A percentile compares a stretch with the other conserved stretches of the same genome.
These are phyloP conservation scores for Rhynchosporium secalis DNA, from an alignment of 2,329 filamentous ascomycete species.

Conservation along the genomic window DNA sequence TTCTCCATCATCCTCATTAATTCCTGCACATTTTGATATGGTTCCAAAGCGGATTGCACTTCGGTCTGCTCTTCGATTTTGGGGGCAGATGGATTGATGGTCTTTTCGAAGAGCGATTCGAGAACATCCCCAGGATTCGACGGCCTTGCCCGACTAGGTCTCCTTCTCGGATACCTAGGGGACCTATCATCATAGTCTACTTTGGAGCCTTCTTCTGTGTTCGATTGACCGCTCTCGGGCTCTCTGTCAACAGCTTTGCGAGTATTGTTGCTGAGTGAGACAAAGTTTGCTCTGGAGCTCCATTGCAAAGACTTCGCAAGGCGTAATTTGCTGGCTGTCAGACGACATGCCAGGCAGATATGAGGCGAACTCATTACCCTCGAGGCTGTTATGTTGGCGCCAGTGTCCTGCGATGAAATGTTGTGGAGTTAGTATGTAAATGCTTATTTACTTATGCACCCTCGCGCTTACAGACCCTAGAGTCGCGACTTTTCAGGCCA, in stretches of 20 bases:
- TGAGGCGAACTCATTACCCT: constrained; percentile 34
- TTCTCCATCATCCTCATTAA: constrained; percentile 35
- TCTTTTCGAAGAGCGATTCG: constrained; percentile 39
- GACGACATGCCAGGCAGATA: constrained; percentile 38
- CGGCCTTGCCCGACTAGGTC: constrained; percentile 5
- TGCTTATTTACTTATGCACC: too few species aligned
- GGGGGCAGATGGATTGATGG: constrained; percentile 23
- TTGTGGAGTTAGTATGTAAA: background rate
- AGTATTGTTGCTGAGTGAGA: constrained; percentile 30
- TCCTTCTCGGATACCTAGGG: constrained; percentile 13
- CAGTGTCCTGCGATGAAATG: background rate
- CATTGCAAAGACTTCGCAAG: constrained; percentile 25
- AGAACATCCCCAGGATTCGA: constrained; percentile 32
- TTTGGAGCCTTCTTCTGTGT: constrained; percentile 13
- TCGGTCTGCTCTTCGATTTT: constrained; percentile 3
- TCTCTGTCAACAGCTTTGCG: constrained; percentile 22
- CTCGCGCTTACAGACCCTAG: too few species aligned
- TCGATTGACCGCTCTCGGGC: constrained; percentile 17
- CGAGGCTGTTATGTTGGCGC: background rate
- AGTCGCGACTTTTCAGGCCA: background rate
- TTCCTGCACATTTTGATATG: constrained; percentile 34
- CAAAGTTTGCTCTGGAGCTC: constrained; percentile 33
- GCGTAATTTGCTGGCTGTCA: constrained; percentile 26
- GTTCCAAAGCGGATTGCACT: constrained; percentile 24
- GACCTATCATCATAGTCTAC: constrained; percentile 1